phyloP scores from a whole-genome alignment of 768 basidiomycete genomes.

The Fomitopsis pulvina region DNA sequence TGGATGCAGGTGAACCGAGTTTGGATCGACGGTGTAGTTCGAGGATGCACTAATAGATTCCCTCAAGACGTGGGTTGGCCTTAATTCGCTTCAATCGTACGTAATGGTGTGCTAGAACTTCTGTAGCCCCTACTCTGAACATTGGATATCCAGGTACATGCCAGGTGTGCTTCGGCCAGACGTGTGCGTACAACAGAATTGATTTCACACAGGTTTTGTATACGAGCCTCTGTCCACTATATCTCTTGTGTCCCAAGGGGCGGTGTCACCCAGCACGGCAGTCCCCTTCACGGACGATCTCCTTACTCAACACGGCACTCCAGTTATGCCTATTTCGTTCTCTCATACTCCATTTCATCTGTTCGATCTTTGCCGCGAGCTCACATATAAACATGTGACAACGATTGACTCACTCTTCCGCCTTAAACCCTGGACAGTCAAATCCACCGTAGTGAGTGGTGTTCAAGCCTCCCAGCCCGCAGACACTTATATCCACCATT shows the following conservation, averaged over 20 bases:
- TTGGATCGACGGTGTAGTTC: background rate
- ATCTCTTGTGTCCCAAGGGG: background rate
- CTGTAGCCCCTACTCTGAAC: background rate
- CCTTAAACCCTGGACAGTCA: background rate
- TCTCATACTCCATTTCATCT: background rate
- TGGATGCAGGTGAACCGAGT: background rate
- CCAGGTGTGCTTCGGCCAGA: background rate
- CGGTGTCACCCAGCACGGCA: background rate
- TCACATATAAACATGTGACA: background rate
- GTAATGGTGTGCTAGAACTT: background rate
- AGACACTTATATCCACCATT: background rate
- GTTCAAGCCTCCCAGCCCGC: background rate
- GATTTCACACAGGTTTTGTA: background rate
- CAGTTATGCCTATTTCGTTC: background rate
- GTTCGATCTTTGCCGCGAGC: background rate
- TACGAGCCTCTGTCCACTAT: slow-evolving; percentile 1
- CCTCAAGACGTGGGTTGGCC: background rate
- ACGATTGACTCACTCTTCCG: background rate
- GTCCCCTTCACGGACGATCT: slow-evolving; percentile 2
- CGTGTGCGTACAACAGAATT: too few relatives aligned
- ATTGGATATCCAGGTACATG: background rate
- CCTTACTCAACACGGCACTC: background rate
- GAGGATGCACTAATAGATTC: background rate
- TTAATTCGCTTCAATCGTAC: background rate
- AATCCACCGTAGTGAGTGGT: background rate